Base-by-base conservation (phyloP, 2,329 filamentous ascomycete species). In the Sarocladium kiliense region DNA sequence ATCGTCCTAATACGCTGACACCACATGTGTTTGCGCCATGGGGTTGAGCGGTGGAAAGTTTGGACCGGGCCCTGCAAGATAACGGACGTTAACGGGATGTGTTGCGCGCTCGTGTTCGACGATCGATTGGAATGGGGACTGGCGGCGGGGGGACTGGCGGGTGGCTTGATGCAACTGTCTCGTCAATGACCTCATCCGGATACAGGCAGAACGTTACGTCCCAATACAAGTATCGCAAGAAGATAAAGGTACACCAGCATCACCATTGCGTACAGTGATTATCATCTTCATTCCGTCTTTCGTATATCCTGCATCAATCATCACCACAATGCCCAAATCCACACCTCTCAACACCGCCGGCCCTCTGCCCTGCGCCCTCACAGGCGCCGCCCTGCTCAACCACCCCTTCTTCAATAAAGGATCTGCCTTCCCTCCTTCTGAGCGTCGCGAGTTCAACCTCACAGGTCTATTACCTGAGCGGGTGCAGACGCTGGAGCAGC, bases 401-500 rank as follows among this genome's bases (percentile, higher is more conserved):
- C 66, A 64, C 1, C 68, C 70, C 1, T 68, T 65, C 26, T 62
- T 91, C 72, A 96, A 95, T 74, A 94, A 94, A 69, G 91, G 91
- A 27, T 91, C 89, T 2, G 89, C 85, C 0, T 93, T 93, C 62
- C 80, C 87, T 0, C 63, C 74, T 0, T 72, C 88, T 26, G 91
- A 96, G 65, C 82, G 91, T 11, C 71, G 74, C 2, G 72, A 74
- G 1, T 95, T 96, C 68, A 81, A 82, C 30, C 79, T 96, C 2
- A 79, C 83, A 18, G 88, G 90, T 3, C 73, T 95, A 6, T 74
- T 96, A 0, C 91, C 91, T 0, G 77, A 81, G 9, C 80, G 85
- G 63, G 74, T 90, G 6, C 87, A 93, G 65, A 88, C 83, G 0
- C 77, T 96, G 4, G 86, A 92, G 3, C 83, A 90, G 64, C 91